Base-by-base conservation (phyloP, 345 rosid genomes). In the Pistacia integerrima region DNA sequence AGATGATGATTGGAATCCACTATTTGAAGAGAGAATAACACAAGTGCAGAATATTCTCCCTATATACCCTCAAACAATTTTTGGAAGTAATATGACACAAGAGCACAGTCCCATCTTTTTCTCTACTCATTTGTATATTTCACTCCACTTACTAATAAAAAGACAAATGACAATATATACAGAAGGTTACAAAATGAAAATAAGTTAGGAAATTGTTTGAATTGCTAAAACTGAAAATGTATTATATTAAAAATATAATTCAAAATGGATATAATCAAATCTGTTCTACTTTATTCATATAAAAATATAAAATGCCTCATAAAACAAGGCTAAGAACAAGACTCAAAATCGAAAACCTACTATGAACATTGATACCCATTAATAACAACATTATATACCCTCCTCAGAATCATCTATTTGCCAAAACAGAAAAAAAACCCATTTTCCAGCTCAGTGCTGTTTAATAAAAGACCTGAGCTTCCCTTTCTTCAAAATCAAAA, bases 211-310 rank as follows among this genome's bases (percentile, higher is more conserved):
- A 30, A 30, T 30, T 30, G 33, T 30, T 30, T 30, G 33, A 30
- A 30, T 30, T 30, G 33, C 33, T 30, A 2, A 30, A 30, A 30
- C 33, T 30, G 33, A 30, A 30, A 30, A 30, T 30, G 33, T 30
- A 30, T 30, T 1, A 38, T 38, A 38, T 38, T 38, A 38, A 38
- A 38, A 38, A 38, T 38, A 38, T 2, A 38, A 73, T 73, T 48
- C 13, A 73, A 48, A 25, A 44, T 30, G 46, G 30, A 33, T 49
- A 33, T 60, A 62, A 62, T 62, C 68, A 73, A 73, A 73, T 64
- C 64, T 72, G 55, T 59, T 59, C 25, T 14, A 72, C 18, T 61
- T n/a, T 69, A 55, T 54, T 69, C 8, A 72, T 44, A 44, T 73
- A 30, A 17, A 46, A 30, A 72, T 44, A 44, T 73, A 30, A 17